phyloP scores from a whole-genome alignment of 1,139 yeast species.

The Saccharomycopsis hybrid region DNA sequence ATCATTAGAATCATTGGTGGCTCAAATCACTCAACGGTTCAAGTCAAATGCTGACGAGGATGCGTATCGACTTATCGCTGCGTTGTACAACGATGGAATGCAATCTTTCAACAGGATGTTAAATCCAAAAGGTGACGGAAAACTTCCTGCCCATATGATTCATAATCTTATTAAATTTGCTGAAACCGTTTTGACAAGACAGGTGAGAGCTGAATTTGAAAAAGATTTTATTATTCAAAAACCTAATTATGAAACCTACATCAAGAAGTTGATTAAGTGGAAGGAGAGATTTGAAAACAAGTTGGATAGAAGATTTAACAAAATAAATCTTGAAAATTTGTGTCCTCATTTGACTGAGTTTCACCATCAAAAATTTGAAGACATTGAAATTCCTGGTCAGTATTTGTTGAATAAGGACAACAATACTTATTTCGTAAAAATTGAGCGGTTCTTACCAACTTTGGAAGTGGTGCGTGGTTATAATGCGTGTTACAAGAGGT shows the following conservation, averaged over 20 bases:
- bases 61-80: conserved; percentile 88
- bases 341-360: conserved; percentile 96
- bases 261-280: conserved; percentile 83
- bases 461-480: conserved; percentile 88
- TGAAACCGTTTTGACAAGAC: conserved; percentile 86
- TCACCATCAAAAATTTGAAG: conserved; percentile 98
- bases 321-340: conserved; percentile 77
- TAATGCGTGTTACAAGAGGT: conserved; percentile 85
- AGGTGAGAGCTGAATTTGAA: conserved; percentile 85
- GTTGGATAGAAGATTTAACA: conserved; percentile 74
- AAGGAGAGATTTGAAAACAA: conserved; percentile 88
- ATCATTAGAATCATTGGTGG: conserved; percentile 90
- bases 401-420: conserved; percentile 78
- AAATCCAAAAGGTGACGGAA: conserved; percentile 75
- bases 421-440: conserved; percentile 83
- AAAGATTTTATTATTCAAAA: conserved; percentile 82
- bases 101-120: conserved; percentile 66
- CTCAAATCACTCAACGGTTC: conserved; percentile 90
- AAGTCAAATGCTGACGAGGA: conserved; percentile 95
- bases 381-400: conserved; percentile 96
- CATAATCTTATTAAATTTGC: conserved; percentile 87
- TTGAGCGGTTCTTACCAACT: conserved; percentile 86
- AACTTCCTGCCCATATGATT: conserved; percentile 87
- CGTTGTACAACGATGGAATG: conserved; percentile 88
- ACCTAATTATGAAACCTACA: conserved; percentile 86